Evolutionary conservation across 495 filamentous ascomycete genomes (phyloP), one percentile per base, ranked within the genome.

Genomic region (Xylaria nigripes): DNA sequence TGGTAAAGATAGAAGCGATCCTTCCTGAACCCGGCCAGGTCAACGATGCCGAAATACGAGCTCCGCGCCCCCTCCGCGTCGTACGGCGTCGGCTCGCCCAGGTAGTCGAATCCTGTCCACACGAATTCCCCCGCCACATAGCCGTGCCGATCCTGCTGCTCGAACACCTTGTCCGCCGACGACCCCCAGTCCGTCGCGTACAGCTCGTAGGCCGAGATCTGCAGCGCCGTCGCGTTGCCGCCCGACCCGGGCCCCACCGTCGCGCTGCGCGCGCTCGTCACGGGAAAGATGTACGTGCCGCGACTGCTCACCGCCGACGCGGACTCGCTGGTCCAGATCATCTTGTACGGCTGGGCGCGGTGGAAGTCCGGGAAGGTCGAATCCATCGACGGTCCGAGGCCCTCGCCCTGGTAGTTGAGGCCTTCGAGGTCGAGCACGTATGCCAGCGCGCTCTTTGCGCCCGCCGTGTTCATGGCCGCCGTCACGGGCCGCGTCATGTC

Each of bases 381-480:
- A n/a, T 48, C n/a, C 36, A 53, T 61, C 1, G 63, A 63, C 0
- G 63, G 63, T 6, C 72, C 70, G 8, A 57, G 52, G 4, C 74
- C 74, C 47, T 77, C 76, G 29, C 75, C 76, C 40, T 77, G 74
- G 61, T 79, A 79, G 59, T 79, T 77, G 30, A 79, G 38, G 4
- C 71, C 67, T 6, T 69, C 63, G 43, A 79, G 63, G 50, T 77
- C 76, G 27, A 75, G 15, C 2, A 63, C 66, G 9, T 49, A 42
- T 40, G 71, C 58, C 6, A 77, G 60, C 6, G 64, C 53, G 7
- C 46, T 67, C 18, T 49, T 57, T 0, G 71, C 57, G 8, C 46
- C 27, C 3, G 72, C 74, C 2, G 18, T 44, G 61, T 77, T 76
- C 62, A 76, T 69, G 4, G 63, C 70, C 2, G 64, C 57, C 7